Conservation (phyloP, 1,284 basidiomycete genomes). For the Testicularia cyperi region DNA sequence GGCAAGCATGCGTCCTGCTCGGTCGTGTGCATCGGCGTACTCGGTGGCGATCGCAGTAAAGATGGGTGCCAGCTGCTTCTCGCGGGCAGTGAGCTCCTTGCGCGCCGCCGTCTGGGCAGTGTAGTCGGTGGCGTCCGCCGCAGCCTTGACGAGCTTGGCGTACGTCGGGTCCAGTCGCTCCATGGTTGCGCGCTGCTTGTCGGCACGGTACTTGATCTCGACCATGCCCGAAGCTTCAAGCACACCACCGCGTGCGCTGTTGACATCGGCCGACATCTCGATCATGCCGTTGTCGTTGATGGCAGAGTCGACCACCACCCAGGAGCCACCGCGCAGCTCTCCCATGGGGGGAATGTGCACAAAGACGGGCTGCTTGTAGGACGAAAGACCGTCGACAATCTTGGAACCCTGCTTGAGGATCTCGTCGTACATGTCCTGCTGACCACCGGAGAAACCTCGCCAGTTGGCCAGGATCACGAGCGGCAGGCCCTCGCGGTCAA, state of each 20-base stretch:
- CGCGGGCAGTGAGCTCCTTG: conserved; percentile 72
- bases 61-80: conserved; percentile 80
- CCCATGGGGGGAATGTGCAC: conserved; percentile 98
- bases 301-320: conserved; percentile 97
- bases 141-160: conserved; percentile 73
- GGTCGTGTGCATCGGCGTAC: conserved; percentile 95
- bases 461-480: conserved; percentile 99
- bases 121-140: conserved; percentile 68
- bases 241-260: conserved; percentile 87
- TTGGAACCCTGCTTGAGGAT: conserved; percentile 62
- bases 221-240: conserved; percentile 92
- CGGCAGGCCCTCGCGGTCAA: conserved; percentile 93
- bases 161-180: conserved; percentile 87
- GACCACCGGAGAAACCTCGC: conserved; percentile 99
- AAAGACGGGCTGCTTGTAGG: conserved; percentile 97
- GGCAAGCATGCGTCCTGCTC: conserved; percentile 93
- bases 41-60: conserved; percentile 91
- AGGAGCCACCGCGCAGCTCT: conserved; percentile 97
- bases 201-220: conserved; percentile 64
- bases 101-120: conserved; percentile 64
- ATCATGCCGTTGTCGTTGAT: conserved; percentile 92
- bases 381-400: conserved; percentile 95
- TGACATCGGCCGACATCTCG: conserved; percentile 85
- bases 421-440: conserved; percentile 82
- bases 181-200: conserved; percentile 90